Evolutionary conservation across 163 green algal species (phyloP), one percentile per base, ranked within the genome.

Genomic region (Chlorella variabilis): DNA sequence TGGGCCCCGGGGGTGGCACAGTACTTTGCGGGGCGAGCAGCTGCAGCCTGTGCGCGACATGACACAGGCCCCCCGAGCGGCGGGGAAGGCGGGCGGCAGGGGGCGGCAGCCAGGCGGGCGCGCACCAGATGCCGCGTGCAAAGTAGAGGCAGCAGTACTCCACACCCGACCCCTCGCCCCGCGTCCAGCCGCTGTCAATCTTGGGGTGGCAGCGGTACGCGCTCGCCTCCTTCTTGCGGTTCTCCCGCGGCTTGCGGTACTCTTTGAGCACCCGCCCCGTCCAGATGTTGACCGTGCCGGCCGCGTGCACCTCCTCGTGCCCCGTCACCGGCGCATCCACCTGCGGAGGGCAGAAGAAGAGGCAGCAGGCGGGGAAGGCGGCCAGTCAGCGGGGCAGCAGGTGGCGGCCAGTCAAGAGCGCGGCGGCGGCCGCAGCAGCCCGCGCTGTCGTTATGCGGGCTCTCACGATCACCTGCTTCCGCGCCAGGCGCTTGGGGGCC

Each of bases 71-170:
- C 29, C 27, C n/a, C 6, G n/a, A 36, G 18, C 54, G 20, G 54
- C 54, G 25, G 18, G 45, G 11, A 11, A 9, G 54, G 54, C 54
- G 54, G 15, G 20, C 25, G 18, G 54, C 15, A 62, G 18, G 15
- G 11, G 6, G 23, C 54, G 23, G 29, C 59, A 38, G 59, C n/a
- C n/a, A 51, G 23, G 23, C 2, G 59, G 20, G 29, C 34, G 38
- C 73, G 6, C 73, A 80, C 73, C 75, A 81, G 41, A 88, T 71
- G 25, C 75, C 85, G 31, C 85, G 75, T 4, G 88, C 88, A 86
- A 92, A 92, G 79, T 92, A 91, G 49, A 91, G 70, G 77, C 88
- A 90, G 71, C 76, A 86, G 81, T 89, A 90, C 29, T 9, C 36
- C 4, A 27, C 70, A 17, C 80, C 82, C 17, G 67, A 67, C 15